Conservation (phyloP, 306 rosid genomes). For the Sechiopsis laciniata region DNA sequence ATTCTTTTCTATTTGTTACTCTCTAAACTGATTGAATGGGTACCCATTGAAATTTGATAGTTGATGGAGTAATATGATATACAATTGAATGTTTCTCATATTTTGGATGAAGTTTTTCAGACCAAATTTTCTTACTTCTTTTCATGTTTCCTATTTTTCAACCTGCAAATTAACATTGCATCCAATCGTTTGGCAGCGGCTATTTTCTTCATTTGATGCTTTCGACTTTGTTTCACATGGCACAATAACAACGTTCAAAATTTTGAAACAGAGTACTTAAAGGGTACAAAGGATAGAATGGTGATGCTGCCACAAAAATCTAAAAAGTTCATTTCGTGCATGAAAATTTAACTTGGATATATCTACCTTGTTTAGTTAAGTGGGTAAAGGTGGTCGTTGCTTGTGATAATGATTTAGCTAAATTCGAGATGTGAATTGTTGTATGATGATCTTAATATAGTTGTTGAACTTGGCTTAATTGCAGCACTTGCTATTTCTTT, state of each 20-base stretch:
- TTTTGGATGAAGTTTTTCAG: background rate
- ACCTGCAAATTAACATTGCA: background rate
- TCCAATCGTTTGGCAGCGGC: background rate
- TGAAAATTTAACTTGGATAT: background rate
- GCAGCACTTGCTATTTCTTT: background rate
- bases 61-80: background rate
- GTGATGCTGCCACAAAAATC: background rate
- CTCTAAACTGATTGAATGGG: too few species aligned
- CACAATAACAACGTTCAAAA: background rate
- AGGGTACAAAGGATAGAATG: background rate
- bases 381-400: constrained; percentile 1
- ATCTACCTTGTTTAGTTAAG: background rate
- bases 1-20: constrained; percentile 13
- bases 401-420: background rate
- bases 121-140: background rate
- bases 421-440: background rate
- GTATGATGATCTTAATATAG: background rate
- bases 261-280: background rate
- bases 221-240: background rate
- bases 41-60: background rate
- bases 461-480: background rate
- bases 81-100: constrained; percentile 1
- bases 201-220: background rate
- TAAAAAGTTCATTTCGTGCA: background rate
- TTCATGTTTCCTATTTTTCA: constrained; percentile 7